Base-by-base conservation (phyloP, 2,329 filamentous ascomycete species). In the Aspergillus fischeri region DNA sequence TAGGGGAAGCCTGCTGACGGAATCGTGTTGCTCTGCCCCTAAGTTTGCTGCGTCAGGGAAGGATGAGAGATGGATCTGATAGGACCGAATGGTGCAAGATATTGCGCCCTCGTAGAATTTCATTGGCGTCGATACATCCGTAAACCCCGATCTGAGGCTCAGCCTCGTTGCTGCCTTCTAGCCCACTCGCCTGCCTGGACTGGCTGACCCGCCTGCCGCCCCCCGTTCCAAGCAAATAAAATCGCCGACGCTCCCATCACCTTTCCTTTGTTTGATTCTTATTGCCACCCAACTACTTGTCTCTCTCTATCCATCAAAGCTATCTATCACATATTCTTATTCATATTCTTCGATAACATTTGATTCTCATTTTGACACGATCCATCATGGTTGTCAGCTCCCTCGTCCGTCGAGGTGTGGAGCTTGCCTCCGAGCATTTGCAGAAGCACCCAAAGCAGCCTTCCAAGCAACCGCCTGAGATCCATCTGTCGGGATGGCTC, bases 341-440 rank as follows among this genome's bases (percentile, higher is more conserved):
- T 2, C n/a, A 35, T 45, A 24, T 1, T 11, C 4, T n/a, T 10
- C 3, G 7, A 38, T n/a, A 47, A 24, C 38, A 4, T 50, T 3
- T 35, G 20, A 2, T 14, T 38, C n/a, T 14, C 11, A 47, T n/a
- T 47, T 48, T 24, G 10, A 41, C 8, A n/a, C 45, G 35, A 21
- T 53, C 29, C 55, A 63, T 38, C 59, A 74, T 75, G 72, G 59
- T 65, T 44, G 64, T 65, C 51, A 62, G 64, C 54, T 63, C 66
- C 47, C 55, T 77, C 52, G 63, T 75, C 59, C 72, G 74, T 52
- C 73, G 75, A 49, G 70, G 73, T 53, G 57, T 72, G 38, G 73
- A 75, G 58, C 57, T 66, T 51, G 70, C 64, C 56, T 64, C 66
- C 20, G 57, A 64, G 53, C 61, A 68, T 10, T 55, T 70, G 41